Conservation (phyloP, 129 eudicot genomes). For the Flaveria ramosissima region DNA sequence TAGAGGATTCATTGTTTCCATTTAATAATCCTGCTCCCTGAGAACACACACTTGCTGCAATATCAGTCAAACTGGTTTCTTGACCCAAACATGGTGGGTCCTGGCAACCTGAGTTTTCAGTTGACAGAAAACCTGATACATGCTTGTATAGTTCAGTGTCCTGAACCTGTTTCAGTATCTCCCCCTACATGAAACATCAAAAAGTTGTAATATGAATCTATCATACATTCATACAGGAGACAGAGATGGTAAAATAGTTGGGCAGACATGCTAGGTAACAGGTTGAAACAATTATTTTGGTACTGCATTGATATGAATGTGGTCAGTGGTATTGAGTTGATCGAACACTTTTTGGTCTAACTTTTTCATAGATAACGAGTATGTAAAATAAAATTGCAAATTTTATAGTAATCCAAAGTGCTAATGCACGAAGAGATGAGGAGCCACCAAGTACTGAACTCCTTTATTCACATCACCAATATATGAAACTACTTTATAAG, state of each 20-base stretch:
- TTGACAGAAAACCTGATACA: constrained; percentile 52
- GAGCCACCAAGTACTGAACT: neutral
- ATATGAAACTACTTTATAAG: neutral
- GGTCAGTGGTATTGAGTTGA: neutral
- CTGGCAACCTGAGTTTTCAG: constrained; percentile 45
- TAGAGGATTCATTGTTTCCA: constrained; percentile 53
- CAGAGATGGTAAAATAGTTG: neutral
- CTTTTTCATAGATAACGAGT: neutral
- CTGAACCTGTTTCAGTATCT: constrained; percentile 85
- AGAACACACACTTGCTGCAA: constrained; percentile 87
- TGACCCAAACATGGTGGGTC: constrained; percentile 32
- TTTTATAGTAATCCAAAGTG: too few species aligned
- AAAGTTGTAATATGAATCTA: neutral
- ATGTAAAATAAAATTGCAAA: too few species aligned
- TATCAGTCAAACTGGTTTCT: constrained; percentile 52
- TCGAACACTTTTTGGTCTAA: neutral
- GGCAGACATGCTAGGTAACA: too few species aligned
- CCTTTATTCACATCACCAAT: neutral
- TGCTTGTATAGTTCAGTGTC: constrained; percentile 66
- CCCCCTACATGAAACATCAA: constrained; percentile 61
- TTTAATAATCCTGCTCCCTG: constrained; percentile 79
- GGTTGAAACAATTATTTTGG: too few species aligned
- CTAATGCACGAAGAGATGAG: neutral
- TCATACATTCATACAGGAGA: constrained; percentile 9
- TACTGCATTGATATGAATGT: neutral